Evolutionary conservation across 805 yeast genomes (phyloP), one percentile per base, ranked within the genome.

Genomic region (Candida oleophila): DNA sequence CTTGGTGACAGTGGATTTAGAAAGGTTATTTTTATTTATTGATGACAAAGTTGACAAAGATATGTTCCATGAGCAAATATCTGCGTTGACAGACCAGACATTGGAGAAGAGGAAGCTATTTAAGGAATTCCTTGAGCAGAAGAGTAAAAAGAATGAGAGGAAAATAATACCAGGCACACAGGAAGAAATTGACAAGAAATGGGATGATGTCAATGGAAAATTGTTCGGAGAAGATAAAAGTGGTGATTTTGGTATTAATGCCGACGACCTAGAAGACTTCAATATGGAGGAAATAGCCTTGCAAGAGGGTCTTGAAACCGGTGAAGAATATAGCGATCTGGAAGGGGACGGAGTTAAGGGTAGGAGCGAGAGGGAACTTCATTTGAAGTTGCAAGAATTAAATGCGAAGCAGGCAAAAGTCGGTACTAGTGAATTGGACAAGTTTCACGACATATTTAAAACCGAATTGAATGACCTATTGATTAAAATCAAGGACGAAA

Each of bases 1-100:
- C 0, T 64, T 60, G 15, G 66, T 73, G 41, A 66, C 73, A 46
- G 54, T 87, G 3, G 78, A 81, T 51, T 59, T 88, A 25, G 52
- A 54, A 1, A 41, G 47, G 4, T 42, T 54, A 37, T 40, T 41
- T 5, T 45, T 55, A 1, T 12, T 38, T 1, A 62, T 57, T 3
- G 53, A 54, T 1, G 39, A 36, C 18, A 36, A 4, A 14, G 48
- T 77, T 1, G 70, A 78, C 42, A 44, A 55, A 3, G 64, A 53
- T 0, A 46, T 60, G 40, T 66, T 80, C 11, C 30, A 60, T 2
- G 45, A 47, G 3, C 82, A 78, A 51, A 56, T 82, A 21, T 62
- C 76, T 35, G 52, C 53, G 3, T 62, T 77, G 18, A 66, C 78
- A 7, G 60, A 52, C 3, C 64, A 59, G 28, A 68, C 73, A 7